Percentiles rank a stretch among this genome's conserved stretches.
Evolutionary conservation across 2,329 filamentous ascomycete species (phyloP).

Genomic region (Penicillium sp.): DNA sequence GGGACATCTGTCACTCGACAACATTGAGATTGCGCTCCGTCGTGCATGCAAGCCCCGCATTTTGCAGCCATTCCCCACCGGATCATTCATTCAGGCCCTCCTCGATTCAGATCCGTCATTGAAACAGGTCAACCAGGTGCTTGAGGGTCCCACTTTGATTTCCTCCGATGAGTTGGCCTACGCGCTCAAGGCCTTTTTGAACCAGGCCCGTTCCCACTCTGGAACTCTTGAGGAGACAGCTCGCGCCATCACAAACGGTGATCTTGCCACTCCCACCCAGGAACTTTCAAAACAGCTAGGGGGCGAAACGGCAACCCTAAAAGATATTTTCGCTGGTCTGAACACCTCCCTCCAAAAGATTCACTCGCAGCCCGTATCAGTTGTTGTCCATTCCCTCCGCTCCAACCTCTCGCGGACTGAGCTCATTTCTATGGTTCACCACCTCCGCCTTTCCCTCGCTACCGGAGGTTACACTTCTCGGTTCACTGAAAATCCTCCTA

Average conservation of each 20-base stretch:
- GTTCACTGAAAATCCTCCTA: constrained; percentile 41
- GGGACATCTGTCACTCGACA: constrained; percentile 39
- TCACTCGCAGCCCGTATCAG: constrained; percentile 32
- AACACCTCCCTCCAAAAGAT: constrained; percentile 40
- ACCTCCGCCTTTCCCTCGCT: constrained; percentile 45
- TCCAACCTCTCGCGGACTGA: constrained; percentile 40
- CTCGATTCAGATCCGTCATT: constrained; percentile 41
- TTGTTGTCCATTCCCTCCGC: constrained; percentile 36
- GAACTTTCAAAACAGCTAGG: constrained; percentile 19
- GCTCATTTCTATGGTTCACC: constrained; percentile 41
- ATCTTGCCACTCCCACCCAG: constrained; percentile 24
- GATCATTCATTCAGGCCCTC: constrained; percentile 41
- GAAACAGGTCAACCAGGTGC: constrained; percentile 35
- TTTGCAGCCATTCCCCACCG: constrained; percentile 38
- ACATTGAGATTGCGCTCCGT: constrained; percentile 42
- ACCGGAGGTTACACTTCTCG: constrained; percentile 44
- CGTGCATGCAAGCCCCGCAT: constrained; percentile 34
- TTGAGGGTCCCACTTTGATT: constrained; percentile 37
- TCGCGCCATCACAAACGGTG: constrained; percentile 32
- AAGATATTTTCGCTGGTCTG: constrained; percentile 38
- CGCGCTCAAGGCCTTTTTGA: constrained; percentile 40
- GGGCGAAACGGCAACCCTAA: constrained; percentile 23
- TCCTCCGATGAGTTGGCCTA: constrained; percentile 41
- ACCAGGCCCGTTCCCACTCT: constrained; percentile 37
- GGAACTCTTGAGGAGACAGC: constrained; percentile 34